phyloP scores from a whole-genome alignment of 148 eudicot genomes.

The Mesembryanthemum crystallinum region DNA sequence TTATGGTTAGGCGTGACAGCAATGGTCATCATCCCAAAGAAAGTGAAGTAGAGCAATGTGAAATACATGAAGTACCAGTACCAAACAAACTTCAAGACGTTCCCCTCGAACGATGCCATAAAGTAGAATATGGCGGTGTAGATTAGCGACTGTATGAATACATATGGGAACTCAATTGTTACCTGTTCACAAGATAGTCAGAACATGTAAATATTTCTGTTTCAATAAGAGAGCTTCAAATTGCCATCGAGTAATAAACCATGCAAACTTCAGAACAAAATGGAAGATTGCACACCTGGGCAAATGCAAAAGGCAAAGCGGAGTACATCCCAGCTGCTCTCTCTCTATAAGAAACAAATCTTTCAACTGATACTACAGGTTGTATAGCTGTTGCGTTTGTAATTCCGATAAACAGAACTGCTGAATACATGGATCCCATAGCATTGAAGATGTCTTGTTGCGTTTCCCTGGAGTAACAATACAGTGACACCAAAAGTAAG shows the following conservation, averaged over 20 bases:
- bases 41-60: constrained; percentile 79
- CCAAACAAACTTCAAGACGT: constrained; percentile 51
- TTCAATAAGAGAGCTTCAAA: too few species aligned
- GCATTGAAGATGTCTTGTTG: constrained; percentile 90
- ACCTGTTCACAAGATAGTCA: constrained; percentile 47
- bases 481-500: constrained; percentile 5
- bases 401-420: constrained; percentile 83
- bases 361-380: constrained; percentile 78
- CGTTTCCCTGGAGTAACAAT: constrained; percentile 42
- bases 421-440: constrained; percentile 96
- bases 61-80: constrained; percentile 77
- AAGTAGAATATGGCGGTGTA: constrained; percentile 78
- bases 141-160: constrained; percentile 65
- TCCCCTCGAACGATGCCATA: constrained; percentile 80
- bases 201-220: neutral
- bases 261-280: neutral
- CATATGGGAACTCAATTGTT: constrained; percentile 77
- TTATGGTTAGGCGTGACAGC: constrained; percentile 83
- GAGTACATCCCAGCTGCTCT: constrained; percentile 96
- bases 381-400: constrained; percentile 85
- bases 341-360: constrained; percentile 81
- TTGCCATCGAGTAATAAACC: neutral
- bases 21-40: constrained; percentile 87
- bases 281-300: constrained; percentile 48
- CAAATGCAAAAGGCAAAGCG: constrained; percentile 77